A percentile compares a stretch with the other conserved stretches of the same genome.
Evolutionary conservation across 768 basidiomycete species (phyloP).

Genomic region (Rhodosporidiobolus sp.): DNA sequence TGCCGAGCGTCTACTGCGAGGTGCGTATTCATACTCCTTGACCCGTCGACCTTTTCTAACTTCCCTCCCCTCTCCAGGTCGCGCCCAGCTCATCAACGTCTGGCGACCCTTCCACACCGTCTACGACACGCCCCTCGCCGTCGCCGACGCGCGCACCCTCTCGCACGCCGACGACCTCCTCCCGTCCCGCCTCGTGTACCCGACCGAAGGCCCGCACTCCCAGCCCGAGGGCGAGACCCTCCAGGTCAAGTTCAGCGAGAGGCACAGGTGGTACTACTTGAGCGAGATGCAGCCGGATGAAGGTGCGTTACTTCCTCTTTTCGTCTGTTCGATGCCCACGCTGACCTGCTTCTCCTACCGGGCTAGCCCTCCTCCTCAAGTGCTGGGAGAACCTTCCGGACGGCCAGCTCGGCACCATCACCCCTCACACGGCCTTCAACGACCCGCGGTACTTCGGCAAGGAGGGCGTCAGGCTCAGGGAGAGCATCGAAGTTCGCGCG

Average conservation of each 20-base stretch:
- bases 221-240: slow-evolving; percentile 33
- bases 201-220: slow-evolving; percentile 3
- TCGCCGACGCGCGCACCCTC: slow-evolving; percentile 26
- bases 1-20: slow-evolving; percentile 51
- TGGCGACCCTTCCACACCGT: slow-evolving; percentile 37
- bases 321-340: no score
- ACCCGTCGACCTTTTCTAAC: not conserved
- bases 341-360: not conserved
- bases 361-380: slow-evolving; percentile 32
- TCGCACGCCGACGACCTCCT: slow-evolving; percentile 3
- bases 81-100: slow-evolving; percentile 36
- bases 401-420: slow-evolving; percentile 3
- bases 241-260: not conserved
- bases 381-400: slow-evolving; percentile 31
- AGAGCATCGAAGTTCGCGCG: slow-evolving; percentile 35
- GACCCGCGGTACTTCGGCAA: slow-evolving; percentile 26
- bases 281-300: slow-evolving; percentile 29
- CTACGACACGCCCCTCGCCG: slow-evolving; percentile 30
- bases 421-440: slow-evolving; percentile 32
- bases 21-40: not conserved
- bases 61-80: not conserved
- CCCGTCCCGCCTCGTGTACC: slow-evolving; percentile 24
- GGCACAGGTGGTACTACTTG: slow-evolving; percentile 33
- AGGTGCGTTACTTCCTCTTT: not conserved
- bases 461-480: slow-evolving; percentile 13